Conservation (phyloP, 225 moss, liverwort and hornwort genomes). For the Thuidium tamariscinum region DNA sequence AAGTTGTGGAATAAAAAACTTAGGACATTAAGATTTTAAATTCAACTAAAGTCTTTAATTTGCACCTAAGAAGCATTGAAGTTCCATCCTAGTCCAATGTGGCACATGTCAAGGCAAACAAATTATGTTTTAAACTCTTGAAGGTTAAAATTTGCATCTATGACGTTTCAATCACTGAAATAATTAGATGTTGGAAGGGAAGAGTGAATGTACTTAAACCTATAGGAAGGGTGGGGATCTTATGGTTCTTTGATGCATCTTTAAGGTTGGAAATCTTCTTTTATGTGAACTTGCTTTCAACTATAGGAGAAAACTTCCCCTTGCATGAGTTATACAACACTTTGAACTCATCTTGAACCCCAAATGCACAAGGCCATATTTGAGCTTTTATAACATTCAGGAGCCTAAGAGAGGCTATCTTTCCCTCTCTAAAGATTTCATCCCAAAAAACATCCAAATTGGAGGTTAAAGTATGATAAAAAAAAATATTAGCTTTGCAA, state of each 20-base stretch:
- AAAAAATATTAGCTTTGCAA: no score
- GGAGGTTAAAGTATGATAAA: no score
- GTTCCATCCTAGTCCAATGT: accelerated
- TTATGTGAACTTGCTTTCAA: neutral
- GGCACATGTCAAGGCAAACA: neutral
- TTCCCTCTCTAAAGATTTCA: no score
- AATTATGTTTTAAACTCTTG: neutral
- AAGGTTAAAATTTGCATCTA: neutral
- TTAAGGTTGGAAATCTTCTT: neutral
- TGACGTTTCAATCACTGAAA: neutral
- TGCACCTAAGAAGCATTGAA: neutral
- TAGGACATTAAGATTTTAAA: no score
- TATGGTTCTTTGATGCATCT: neutral
- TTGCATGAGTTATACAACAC: neutral
- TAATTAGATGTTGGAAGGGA: neutral
- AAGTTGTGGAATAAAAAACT: no score
- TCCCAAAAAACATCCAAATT: no score
- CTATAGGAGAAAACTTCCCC: neutral
- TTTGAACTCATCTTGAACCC: neutral
- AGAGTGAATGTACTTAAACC: neutral
- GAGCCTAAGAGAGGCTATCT: no score
- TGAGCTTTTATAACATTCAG: neutral
- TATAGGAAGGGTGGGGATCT: accelerated
- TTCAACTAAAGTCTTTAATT: no score
- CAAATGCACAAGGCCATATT: no score